These are phyloP conservation scores for Phaffia australis DNA, from an alignment of 768 basidiomycete species.

Conservation along the genomic window DNA sequence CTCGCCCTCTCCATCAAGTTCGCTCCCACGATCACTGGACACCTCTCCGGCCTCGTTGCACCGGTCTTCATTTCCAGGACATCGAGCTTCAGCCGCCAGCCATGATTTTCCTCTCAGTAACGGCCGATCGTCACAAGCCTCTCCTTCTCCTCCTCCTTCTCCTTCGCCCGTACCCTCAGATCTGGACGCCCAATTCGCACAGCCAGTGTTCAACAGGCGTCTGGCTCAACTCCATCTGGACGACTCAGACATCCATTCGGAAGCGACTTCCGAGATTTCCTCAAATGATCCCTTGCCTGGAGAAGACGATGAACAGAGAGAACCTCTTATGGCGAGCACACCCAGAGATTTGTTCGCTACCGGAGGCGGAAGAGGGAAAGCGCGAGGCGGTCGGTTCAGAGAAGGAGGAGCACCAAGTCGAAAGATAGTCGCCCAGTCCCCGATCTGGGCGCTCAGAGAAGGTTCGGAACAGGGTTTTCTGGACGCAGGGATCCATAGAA, in stretches of 20 bases:
- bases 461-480: slow-evolving; percentile 24
- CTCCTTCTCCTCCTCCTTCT: background rate
- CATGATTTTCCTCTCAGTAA: background rate
- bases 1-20: background rate
- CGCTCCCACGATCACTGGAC: background rate
- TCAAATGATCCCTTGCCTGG: no score
- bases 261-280: no score
- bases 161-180: background rate
- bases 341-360: slow-evolving; percentile 9
- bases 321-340: slow-evolving; percentile 19
- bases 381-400: no score
- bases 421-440: slow-evolving; percentile 1
- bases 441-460: slow-evolving; percentile 17
- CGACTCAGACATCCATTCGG: no score
- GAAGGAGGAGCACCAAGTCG: no score
- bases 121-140: background rate
- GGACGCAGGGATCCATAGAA: background rate
- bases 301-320: no score
- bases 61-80: background rate
- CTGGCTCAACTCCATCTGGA: no score
- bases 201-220: no score
- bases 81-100: background rate
- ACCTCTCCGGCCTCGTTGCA: no score
- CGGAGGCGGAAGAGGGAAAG: no score
- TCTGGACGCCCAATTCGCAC: no score